phyloP scores from a whole-genome alignment of 495 filamentous ascomycete genomes.

The Ramalina intermedia region DNA sequence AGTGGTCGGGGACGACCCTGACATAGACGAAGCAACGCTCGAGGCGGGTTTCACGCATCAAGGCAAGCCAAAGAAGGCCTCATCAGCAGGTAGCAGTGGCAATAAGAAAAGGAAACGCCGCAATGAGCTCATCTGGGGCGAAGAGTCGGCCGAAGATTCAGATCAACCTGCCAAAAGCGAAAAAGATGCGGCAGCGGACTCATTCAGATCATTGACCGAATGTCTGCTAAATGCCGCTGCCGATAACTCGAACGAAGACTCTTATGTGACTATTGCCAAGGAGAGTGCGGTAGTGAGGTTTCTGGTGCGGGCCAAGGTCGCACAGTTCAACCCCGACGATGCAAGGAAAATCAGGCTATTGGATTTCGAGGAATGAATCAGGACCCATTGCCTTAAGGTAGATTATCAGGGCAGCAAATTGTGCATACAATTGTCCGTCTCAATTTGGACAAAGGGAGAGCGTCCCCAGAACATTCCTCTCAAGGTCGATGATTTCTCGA shows the following conservation, averaged over 20 bases:
- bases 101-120: conserved; percentile 42
- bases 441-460: no score
- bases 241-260: conserved; percentile 28
- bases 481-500: no score
- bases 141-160: conserved; percentile 18
- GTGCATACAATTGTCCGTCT: no score
- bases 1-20: conserved; percentile 58
- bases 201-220: conserved; percentile 54
- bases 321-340: conserved; percentile 76
- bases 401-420: no score
- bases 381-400: no score
- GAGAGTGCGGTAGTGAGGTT: conserved; percentile 77
- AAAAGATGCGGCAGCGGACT: conserved; percentile 46
- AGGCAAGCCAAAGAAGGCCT: conserved; percentile 53
- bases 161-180: conserved; percentile 32
- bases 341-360: conserved; percentile 60
- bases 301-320: conserved; percentile 69
- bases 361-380: conserved; percentile 48
- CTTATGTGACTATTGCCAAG: conserved; percentile 52
- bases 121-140: conserved; percentile 62
- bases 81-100: conserved; percentile 27
- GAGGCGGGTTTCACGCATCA: conserved; percentile 58
- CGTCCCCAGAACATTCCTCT: no score
- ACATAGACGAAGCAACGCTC: conserved; percentile 44
- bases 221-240: conserved; percentile 45